phyloP scores from a whole-genome alignment of 83 land plant species.

The Isoetes engelmannii region DNA sequence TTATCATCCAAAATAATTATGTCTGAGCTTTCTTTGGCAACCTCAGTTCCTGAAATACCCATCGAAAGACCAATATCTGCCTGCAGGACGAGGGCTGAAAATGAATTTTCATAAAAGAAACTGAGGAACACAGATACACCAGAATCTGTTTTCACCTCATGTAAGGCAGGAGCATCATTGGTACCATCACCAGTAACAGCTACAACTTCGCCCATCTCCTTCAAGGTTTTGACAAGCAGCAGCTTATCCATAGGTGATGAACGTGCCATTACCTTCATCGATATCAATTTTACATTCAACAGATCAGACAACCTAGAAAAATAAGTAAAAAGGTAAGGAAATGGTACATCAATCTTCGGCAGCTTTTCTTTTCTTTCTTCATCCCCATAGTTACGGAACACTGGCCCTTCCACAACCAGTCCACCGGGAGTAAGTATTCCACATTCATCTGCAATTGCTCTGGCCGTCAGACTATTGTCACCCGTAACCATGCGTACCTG shows the following conservation, averaged over 20 bases:
- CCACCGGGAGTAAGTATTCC: conserved; percentile 12
- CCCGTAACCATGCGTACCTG: conserved; percentile 28
- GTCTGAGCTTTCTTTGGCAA: background rate
- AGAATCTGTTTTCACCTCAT: background rate
- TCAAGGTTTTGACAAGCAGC: conserved; percentile 2
- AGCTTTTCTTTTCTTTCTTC: conserved; percentile 20
- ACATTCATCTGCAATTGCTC: conserved; percentile 20
- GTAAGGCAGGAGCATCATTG: conserved; percentile 1
- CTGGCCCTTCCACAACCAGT: conserved; percentile 28
- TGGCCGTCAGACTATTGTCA: conserved; percentile 19
- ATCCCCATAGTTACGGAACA: conserved; percentile 21
- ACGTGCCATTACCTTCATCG: background rate
- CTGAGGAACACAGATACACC: too few relatives aligned
- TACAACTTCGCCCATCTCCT: background rate
- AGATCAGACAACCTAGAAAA: too few relatives aligned
- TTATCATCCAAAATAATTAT: conserved; percentile 3
- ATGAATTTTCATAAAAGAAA: too few relatives aligned
- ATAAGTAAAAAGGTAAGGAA: too few relatives aligned
- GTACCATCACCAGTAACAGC: background rate
- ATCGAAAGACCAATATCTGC: conserved; percentile 2
- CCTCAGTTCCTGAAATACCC: background rate
- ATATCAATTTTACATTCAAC: too few relatives aligned
- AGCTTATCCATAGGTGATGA: conserved; percentile 4
- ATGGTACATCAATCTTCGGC: background rate
- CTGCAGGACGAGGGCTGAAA: background rate